Evolutionary conservation across 352 stramenopile genomes (phyloP).

Genomic region (Phytophthora syringae): DNA sequence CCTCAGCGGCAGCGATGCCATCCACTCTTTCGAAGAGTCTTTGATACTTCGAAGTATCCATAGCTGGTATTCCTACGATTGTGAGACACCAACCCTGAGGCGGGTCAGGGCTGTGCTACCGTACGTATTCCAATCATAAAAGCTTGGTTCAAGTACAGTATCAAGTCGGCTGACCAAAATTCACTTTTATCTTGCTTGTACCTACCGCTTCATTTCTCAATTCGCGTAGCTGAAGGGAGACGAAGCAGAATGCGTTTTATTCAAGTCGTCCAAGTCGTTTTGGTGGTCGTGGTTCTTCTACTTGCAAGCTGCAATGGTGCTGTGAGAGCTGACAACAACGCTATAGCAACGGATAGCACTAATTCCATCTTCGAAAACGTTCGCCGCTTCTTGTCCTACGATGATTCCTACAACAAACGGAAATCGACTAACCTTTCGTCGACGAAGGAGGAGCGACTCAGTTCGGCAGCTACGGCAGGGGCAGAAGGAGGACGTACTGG

Average conservation of each 20-base stretch:
- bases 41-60: too few species aligned
- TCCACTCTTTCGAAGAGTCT: too few species aligned
- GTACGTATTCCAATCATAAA: background rate
- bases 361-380: background rate
- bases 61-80: too few species aligned
- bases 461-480: background rate
- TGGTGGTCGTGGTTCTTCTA: constrained; percentile 6
- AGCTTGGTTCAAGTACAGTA: background rate
- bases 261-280: constrained; percentile 1
- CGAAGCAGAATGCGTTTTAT: background rate
- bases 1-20: too few species aligned
- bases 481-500: background rate
- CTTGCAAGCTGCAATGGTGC: background rate
- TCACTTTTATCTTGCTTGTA: background rate
- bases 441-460: constrained; percentile 15
- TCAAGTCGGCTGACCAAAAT: background rate
- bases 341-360: background rate
- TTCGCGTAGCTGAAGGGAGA: background rate
- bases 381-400: background rate
- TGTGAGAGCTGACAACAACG: background rate
- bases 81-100: background rate
- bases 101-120: background rate
- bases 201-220: background rate
- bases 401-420: background rate
- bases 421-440: background rate